These are phyloP conservation scores for Stygiomarasmius scandens DNA, from an alignment of 1,284 basidiomycete species.

Conservation along the genomic window DNA sequence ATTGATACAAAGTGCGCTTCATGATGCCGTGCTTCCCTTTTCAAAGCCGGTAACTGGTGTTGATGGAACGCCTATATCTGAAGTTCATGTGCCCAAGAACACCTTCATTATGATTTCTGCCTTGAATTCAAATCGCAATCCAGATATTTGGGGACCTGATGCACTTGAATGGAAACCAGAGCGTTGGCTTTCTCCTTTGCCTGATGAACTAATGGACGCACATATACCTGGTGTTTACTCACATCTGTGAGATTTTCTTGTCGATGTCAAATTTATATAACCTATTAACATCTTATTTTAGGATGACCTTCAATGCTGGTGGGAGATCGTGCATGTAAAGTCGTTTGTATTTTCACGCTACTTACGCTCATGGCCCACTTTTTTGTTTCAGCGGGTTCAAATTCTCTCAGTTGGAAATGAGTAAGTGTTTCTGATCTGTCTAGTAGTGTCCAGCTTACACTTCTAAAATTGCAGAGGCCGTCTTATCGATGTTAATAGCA, in stretches of 20 bases:
- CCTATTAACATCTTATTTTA: constrained; percentile 4
- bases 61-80: constrained; percentile 28
- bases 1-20: constrained; percentile 12
- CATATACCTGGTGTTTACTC: constrained; percentile 18
- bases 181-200: constrained; percentile 33
- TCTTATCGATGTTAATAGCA: constrained; percentile 3
- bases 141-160: constrained; percentile 35
- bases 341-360: not conserved
- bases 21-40: constrained; percentile 25
- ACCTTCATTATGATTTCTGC: constrained; percentile 30
- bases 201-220: constrained; percentile 16
- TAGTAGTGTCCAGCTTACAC: too few species aligned
- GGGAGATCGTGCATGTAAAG: constrained; percentile 30
- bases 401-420: constrained; percentile 32
- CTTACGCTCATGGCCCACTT: not conserved
- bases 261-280: constrained; percentile 1
- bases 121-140: constrained; percentile 29
- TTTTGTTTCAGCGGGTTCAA: constrained; percentile 26
- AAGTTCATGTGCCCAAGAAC: constrained; percentile 26
- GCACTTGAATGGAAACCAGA: constrained; percentile 39
- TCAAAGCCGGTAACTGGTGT: constrained; percentile 23
- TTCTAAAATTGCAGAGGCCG: constrained; percentile 8
- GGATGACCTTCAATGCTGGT: constrained; percentile 37
- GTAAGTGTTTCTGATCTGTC: constrained; percentile 16
- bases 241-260: constrained; percentile 11